These are phyloP conservation scores for Lepidopterella palustris DNA, from an alignment of 495 filamentous ascomycete genomes.

Conservation along the genomic window DNA sequence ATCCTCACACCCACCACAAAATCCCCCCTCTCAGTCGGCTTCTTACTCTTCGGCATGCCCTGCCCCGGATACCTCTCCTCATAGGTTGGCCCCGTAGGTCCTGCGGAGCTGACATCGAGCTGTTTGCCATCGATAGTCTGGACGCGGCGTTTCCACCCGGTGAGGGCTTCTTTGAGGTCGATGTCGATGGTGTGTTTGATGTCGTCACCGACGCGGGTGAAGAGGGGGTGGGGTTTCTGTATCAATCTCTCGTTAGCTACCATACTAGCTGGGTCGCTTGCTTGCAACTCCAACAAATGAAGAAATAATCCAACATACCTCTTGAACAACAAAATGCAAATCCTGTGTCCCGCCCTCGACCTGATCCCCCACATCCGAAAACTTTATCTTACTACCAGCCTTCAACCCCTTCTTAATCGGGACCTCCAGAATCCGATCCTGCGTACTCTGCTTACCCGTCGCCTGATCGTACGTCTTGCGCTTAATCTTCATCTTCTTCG, in stretches of 20 bases:
- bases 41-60: conserved; percentile 91
- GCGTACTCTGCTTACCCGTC: conserved; percentile 72
- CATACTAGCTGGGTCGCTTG: too few species aligned
- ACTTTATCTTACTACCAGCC: conserved; percentile 95
- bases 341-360: conserved; percentile 97
- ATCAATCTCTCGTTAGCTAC: conserved; percentile 3
- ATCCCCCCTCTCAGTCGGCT: conserved; percentile 73
- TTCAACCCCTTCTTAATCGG: conserved; percentile 92
- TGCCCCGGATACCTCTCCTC: conserved; percentile 73
- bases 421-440: conserved; percentile 87
- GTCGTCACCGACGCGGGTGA: conserved; percentile 81
- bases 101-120: conserved; percentile 64
- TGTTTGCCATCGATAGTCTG: conserved; percentile 91
- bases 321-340: conserved; percentile 85
- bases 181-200: conserved; percentile 69
- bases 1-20: conserved; percentile 87
- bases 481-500: conserved; percentile 97
- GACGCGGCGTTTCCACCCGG: conserved; percentile 84
- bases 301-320: conserved; percentile 54
- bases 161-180: conserved; percentile 91
- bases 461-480: conserved; percentile 80
- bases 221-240: conserved; percentile 77
- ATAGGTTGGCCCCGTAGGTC: conserved; percentile 76
- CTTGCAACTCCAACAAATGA: too few species aligned
- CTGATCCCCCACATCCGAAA: conserved; percentile 90